Evolutionary conservation across 148 eudicot genomes (phyloP).

Genomic region (Salicornia ramosissima): DNA sequence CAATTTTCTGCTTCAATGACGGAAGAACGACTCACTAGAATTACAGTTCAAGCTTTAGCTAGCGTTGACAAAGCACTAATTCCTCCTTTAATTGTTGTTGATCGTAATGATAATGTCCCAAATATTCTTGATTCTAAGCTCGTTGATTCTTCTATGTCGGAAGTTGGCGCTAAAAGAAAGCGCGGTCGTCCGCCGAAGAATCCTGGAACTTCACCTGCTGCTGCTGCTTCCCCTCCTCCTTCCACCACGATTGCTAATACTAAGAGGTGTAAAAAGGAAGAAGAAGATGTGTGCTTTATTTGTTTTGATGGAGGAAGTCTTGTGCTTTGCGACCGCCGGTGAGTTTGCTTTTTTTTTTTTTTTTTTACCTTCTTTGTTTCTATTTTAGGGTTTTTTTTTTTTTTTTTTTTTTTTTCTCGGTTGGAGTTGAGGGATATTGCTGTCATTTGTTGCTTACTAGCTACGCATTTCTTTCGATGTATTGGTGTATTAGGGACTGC

Average conservation of each 20-base stretch:
- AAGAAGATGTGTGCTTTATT: conserved; percentile 88
- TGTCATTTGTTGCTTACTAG: conserved; percentile 6
- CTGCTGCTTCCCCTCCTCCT: conserved; percentile 1
- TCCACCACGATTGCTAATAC: not conserved
- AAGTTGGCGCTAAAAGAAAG: conserved; percentile 32
- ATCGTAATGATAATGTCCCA: conserved; percentile 21
- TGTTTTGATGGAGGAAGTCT: conserved; percentile 90
- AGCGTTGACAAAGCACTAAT: conserved; percentile 18
- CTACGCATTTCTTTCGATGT: conserved; percentile 1
- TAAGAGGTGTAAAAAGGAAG: conserved; percentile 45
- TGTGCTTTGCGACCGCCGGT: conserved; percentile 87
- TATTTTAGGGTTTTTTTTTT: conserved; percentile 20
- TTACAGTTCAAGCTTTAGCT: conserved; percentile 22
- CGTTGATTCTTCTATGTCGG: conserved; percentile 23
- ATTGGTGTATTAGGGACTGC: conserved; percentile 50
- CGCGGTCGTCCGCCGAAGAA: conserved; percentile 69
- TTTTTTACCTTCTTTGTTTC: not conserved
- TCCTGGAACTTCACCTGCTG: conserved; percentile 28
- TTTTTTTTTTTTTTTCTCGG: not conserved
- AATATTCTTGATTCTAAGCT: conserved; percentile 27
- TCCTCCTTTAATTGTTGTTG: conserved; percentile 6
- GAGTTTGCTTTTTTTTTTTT: conserved; percentile 14
- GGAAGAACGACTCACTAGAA: conserved; percentile 12
- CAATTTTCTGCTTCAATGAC: conserved; percentile 14
- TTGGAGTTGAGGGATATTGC: too few relatives aligned